Base-by-base conservation (phyloP, 495 filamentous ascomycete species). In the Letharia columbiana region DNA sequence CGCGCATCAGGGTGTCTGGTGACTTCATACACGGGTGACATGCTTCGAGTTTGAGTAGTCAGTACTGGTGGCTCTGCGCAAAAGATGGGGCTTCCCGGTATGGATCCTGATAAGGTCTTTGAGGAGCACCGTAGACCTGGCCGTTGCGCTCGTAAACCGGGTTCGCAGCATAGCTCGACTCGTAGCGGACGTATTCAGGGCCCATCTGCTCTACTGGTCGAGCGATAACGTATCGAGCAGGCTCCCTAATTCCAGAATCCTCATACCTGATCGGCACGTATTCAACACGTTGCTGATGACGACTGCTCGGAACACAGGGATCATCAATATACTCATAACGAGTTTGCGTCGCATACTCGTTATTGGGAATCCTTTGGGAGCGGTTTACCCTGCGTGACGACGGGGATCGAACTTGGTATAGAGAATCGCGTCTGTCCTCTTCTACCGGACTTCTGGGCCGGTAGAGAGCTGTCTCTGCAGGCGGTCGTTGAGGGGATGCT, bases 321-420 rank as follows among this genome's bases (percentile, higher is more conserved):
- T 71, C 66, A 7, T 72, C 70, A 31, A 70, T 33, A 28, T 69
- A 66, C 57, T 69, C 62, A 61, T 71, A 69, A 10, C 66, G 63
- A 59, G 65, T 58, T 40, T 64, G 66, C n/a, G 44, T 33, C 39
- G 69, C 42, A 39, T 66, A 61, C 17, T 64, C 66, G 45, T 67
- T 67, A 58, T 60, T 49, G 42, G 50, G 18, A n/a, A 66, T 41
- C 41, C 71, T 65, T 40, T 60, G 68, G 20, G 58, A 35, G 23
- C 54, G 63, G 39, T 35, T 54, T 17, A 70, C 49, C 42, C 61
- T 60, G 15, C 57, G 70, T 35, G 65, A 47, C 12, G 67, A 37
- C 40, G 71, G 69, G 47, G 69, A 68, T 10, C 54, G 63, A 50
- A 58, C 44, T 39, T 62, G 69, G 60, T 69, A 69, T n/a, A 66